These are phyloP conservation scores for Arthrobotrys entomopaga DNA, from an alignment of 2,329 filamentous ascomycete species.

Conservation along the genomic window DNA sequence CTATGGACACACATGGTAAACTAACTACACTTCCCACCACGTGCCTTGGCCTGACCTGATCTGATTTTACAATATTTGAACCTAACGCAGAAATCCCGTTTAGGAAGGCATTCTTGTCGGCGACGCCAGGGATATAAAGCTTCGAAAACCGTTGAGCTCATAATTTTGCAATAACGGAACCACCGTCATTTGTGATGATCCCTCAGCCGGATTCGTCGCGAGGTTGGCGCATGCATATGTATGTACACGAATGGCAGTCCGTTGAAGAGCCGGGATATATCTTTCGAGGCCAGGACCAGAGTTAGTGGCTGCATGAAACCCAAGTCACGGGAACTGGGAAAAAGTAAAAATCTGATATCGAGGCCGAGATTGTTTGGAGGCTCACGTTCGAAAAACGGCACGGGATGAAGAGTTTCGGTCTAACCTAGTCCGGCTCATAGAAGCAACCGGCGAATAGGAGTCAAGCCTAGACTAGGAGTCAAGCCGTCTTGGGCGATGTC, in stretches of 20 bases:
- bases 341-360: constrained; percentile 4
- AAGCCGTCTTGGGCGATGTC: neutral
- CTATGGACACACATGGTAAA: no score
- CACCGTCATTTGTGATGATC: neutral
- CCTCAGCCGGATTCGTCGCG: constrained; percentile 11
- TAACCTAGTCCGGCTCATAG: no score
- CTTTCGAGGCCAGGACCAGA: constrained; percentile 9
- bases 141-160: neutral
- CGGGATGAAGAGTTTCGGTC: no score
- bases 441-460: neutral
- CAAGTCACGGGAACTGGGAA: constrained; percentile 38
- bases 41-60: neutral
- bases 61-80: no score
- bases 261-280: constrained; percentile 14
- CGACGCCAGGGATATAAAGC: neutral
- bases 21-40: no score
- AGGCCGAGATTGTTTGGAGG: constrained; percentile 9
- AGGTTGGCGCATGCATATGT: constrained; percentile 33
- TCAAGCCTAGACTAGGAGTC: neutral
- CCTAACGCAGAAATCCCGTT: no score
- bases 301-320: constrained; percentile 33
- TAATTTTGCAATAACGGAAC: neutral
- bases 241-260: constrained; percentile 17
- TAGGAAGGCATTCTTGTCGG: no score
- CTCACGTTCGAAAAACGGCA: neutral